Percentiles rank a stretch among this genome's conserved stretches.
Conservation (phyloP, 164 flowering plant genomes). For the Houttuynia cordata region DNA sequence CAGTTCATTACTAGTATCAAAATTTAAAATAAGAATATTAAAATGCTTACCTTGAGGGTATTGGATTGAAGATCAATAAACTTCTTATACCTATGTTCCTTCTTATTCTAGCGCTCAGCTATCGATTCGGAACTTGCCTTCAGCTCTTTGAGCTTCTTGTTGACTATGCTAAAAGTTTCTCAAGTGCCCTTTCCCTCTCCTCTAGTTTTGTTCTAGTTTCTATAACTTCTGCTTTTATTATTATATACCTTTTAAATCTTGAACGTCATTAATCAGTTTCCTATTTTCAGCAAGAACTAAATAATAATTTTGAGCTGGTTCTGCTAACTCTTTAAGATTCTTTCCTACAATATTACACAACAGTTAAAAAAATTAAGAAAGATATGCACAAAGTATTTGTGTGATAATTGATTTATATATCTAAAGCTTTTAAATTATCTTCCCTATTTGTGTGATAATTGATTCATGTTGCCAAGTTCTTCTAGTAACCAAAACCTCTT, state of each 20-base stretch:
- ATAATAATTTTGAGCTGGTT: slow-evolving; percentile 79
- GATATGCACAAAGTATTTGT: not conserved
- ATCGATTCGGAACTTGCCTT: slow-evolving; percentile 45
- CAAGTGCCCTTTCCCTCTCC: slow-evolving; percentile 49
- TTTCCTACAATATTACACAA: slow-evolving; percentile 25
- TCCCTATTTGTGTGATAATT: slow-evolving; percentile 46
- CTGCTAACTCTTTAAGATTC: too few species aligned
- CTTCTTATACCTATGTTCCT: slow-evolving; percentile 33
- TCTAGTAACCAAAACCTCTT: slow-evolving; percentile 39
- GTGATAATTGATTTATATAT: slow-evolving; percentile 1
- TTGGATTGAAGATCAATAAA: slow-evolving; percentile 39
- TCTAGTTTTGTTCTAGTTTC: slow-evolving; percentile 38
- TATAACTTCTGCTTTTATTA: slow-evolving; percentile 13
- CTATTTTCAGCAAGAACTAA: slow-evolving; percentile 76
- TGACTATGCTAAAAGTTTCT: slow-evolving; percentile 37
- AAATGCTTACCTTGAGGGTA: slow-evolving; percentile 41
- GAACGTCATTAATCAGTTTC: slow-evolving; percentile 85
- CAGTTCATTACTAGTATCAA: not conserved
- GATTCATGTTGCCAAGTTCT: slow-evolving; percentile 46
- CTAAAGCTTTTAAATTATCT: not conserved
- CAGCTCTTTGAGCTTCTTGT: slow-evolving; percentile 42
- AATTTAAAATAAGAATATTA: slow-evolving; percentile 3
- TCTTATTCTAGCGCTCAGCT: slow-evolving; percentile 45
- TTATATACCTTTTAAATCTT: slow-evolving; percentile 75
- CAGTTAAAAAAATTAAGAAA: not conserved